Conservation (phyloP, 2,329 filamentous ascomycete species). For the Stagonosporopsis chrysanthemi region DNA sequence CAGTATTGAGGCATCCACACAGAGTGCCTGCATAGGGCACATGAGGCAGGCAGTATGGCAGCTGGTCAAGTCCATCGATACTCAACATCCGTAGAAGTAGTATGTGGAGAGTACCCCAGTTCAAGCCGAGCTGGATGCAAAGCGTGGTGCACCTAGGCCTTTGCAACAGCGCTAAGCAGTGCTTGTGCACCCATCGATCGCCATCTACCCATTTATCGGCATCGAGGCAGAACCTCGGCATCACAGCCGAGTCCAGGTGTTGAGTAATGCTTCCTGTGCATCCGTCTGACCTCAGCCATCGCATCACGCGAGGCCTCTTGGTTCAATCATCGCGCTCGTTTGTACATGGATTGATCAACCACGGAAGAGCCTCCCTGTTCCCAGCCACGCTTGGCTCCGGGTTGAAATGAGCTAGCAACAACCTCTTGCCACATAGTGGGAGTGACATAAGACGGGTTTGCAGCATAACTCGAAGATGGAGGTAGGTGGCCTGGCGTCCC, state of each 20-base stretch:
- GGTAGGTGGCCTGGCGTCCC: constrained; percentile 42
- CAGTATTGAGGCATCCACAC: constrained; percentile 5
- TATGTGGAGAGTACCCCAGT: background rate
- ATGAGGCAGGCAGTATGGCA: background rate
- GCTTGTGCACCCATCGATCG: background rate
- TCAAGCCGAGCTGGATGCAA: background rate
- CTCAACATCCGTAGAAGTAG: background rate
- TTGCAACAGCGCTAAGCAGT: background rate
- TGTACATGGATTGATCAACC: constrained; percentile 50
- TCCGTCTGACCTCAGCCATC: background rate
- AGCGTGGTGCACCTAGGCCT: background rate
- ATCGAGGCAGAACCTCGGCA: background rate
- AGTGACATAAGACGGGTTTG: constrained; percentile 52
- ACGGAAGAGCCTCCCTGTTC: constrained; percentile 49
- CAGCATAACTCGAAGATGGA: constrained; percentile 44
- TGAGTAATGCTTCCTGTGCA: background rate
- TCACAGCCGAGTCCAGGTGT: background rate
- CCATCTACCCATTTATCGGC: background rate
- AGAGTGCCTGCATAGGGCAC: constrained; percentile 2
- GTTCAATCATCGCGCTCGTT: constrained; percentile 41
- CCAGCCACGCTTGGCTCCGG: constrained; percentile 56
- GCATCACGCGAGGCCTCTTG: background rate
- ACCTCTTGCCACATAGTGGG: constrained; percentile 61
- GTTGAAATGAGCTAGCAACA: constrained; percentile 52
- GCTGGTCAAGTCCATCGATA: background rate